Percentiles rank a stretch among this genome's conserved stretches.
These are phyloP conservation scores for Aspergillus fumigatus DNA, from an alignment of 2,329 filamentous ascomycete genomes.

Conservation along the genomic window DNA sequence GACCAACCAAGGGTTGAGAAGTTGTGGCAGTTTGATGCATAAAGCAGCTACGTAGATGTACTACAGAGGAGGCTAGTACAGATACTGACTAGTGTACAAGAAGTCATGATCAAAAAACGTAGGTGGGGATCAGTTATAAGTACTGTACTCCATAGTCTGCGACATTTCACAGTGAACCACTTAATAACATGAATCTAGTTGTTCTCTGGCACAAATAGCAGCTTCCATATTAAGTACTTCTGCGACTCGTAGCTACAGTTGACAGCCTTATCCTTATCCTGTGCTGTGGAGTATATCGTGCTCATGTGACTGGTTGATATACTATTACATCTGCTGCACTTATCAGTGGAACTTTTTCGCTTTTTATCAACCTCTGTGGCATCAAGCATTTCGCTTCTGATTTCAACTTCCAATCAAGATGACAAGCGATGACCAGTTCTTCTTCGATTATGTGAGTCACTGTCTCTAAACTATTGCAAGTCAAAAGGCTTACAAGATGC, in stretches of 20 bases:
- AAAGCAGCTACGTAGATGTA: neutral
- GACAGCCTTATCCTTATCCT: neutral
- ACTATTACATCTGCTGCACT: neutral
- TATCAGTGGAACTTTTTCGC: slow-evolving; percentile 5
- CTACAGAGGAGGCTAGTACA: neutral
- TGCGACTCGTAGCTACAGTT: neutral
- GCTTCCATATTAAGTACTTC: neutral
- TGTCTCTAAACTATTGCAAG: neutral
- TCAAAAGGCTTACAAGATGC: slow-evolving; percentile 10
- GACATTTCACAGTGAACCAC: neutral
- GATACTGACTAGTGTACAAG: neutral
- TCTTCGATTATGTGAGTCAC: slow-evolving; percentile 66
- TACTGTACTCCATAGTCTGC: neutral
- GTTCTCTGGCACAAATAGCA: neutral
- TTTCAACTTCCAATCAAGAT: slow-evolving; percentile 46
- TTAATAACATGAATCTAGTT: neutral
- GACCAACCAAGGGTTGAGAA: neutral
- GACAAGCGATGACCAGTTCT: slow-evolving; percentile 75
- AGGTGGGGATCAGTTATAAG: neutral
- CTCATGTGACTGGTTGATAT: slow-evolving; percentile 15
- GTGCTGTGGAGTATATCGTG: neutral
- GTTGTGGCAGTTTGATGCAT: neutral
- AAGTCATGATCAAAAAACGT: neutral
- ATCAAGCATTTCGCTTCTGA: neutral
- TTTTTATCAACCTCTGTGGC: neutral